Evolutionary conservation across 2,329 filamentous ascomycete genomes (phyloP), one percentile per base, ranked within the genome.

Genomic region (Parastagonospora avenae): DNA sequence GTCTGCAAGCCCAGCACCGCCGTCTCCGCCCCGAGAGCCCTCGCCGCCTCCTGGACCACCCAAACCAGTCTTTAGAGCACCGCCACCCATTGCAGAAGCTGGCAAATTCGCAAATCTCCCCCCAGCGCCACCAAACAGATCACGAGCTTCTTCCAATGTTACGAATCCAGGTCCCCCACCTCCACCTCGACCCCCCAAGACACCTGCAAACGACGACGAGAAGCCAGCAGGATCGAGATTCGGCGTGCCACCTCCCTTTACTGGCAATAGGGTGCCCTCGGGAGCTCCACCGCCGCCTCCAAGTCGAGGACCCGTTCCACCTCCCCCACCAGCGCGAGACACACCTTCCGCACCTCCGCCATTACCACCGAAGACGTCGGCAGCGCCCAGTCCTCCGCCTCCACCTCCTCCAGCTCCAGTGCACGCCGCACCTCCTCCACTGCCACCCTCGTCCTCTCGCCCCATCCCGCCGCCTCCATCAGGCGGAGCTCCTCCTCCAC

Each of bases 21-120:
- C 89, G 12, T 76, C 77, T 32, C 85, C 89, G n/a, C 83, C 88
- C 28, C 82, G 86, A 66, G 88, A 91, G 52, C 90, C 91, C 10
- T 85, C 87, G 14, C 90, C 91, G 5, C 84, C 87, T 15, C 73
- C 76, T 24, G 68, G 66, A 0, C 81, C 82, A 8, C 83, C 86
- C 16, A 83, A 87, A 44, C 85, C 85, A 8, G 83, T 82, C 63
- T 97, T 96, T 77, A 83, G 86, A 59, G 93, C 91, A 8, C 94
- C 94, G 39, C 94, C 94, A 30, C 90, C 93, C 2, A 76, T 97
- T 52, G 85, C 91, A 48, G 92, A 96, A 72, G 94, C 94, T 50
- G 94, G 94, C 32, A 96, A 91, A 74, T 94, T 85, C 68, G 91
- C 89, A 3, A 73, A 78, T 28, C 77, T 79, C 49, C 79, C 78